Base-by-base conservation (phyloP, 768 basidiomycete genomes). In the Cystobasidium onofrii region DNA sequence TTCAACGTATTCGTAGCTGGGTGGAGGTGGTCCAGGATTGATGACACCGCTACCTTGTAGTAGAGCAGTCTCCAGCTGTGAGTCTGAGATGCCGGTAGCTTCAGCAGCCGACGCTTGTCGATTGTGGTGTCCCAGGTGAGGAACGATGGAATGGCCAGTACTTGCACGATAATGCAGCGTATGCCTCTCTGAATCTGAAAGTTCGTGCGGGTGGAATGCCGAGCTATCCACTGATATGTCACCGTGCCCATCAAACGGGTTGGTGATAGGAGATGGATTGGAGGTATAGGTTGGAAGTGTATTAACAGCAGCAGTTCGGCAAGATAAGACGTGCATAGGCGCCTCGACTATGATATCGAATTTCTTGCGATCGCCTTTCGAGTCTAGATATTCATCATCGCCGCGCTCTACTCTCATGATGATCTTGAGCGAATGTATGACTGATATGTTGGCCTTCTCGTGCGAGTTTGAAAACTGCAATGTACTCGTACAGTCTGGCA, bases 401-500 rank as follows among this genome's bases (percentile, higher is more conserved):
- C 89, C 90, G 27, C 89, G 85, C 81, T 92, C 89, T 18, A 95
- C 88, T 43, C 92, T 84, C 70, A 97, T 86, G 33, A 90, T 84
- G 63, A 91, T 85, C 83, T 92, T 93, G 67, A 99, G 83, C 63
- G 84, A 81, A 80, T 99, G 95, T 0, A 84, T 75, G 44, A 96
- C 85, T 18, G 84, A 81, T 76, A 96, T 87, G 78, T 90, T 89
- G 75, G 89, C 88, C 76, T 84, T 84, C 73, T 85, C 85, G 80
- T 91, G 91, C 80, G 86, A 88, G 79, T 90, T 93, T 12, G 92
- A 90, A 77, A 90, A 89, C 77, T 86, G 87, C 62, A 97, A 81
- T 63, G 82, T 80, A 13, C 78, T 77, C 1, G 78, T 73, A 76
- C 83, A 84, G 75, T 83, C 82, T 0, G 94, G 93, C 1, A 97